phyloP scores from a whole-genome alignment of 257 asterid species.

The Catharanthus roseus region DNA sequence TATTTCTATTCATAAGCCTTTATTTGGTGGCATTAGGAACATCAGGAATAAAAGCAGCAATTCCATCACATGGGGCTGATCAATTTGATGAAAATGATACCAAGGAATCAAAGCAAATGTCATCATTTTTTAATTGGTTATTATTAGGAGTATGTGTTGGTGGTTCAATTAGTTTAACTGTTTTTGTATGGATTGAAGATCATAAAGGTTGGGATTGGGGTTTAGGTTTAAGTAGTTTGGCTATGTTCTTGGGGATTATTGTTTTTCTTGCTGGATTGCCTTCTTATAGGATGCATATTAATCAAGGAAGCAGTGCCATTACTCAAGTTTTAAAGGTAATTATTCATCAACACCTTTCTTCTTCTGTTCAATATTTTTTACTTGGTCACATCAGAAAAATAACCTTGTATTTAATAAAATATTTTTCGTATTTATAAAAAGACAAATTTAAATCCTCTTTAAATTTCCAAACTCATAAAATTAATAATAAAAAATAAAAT shows the following conservation, averaged over 20 bases:
- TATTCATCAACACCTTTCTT: too few species aligned
- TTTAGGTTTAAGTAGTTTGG: slow-evolving; percentile 36
- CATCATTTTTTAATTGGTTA: slow-evolving; percentile 68
- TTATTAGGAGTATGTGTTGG: slow-evolving; percentile 53
- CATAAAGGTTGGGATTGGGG: slow-evolving; percentile 81
- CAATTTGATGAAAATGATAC: slow-evolving; percentile 67
- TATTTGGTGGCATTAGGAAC: slow-evolving; percentile 53
- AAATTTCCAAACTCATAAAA: too few species aligned
- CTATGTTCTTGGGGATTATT: slow-evolving; percentile 44
- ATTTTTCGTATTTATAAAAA: too few species aligned
- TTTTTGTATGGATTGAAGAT: slow-evolving; percentile 65
- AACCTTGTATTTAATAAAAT: too few species aligned
- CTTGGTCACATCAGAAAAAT: too few species aligned
- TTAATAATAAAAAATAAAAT: too few species aligned
- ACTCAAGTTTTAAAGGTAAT: slow-evolving; percentile 49
- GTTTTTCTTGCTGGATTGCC: slow-evolving; percentile 47
- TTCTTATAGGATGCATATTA: slow-evolving; percentile 44
- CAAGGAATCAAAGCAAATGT: slow-evolving; percentile 40
- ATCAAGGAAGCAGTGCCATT: slow-evolving; percentile 60
- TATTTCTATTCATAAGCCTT: slow-evolving; percentile 40
- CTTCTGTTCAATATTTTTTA: too few species aligned
- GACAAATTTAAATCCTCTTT: too few species aligned
- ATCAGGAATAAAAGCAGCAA: slow-evolving; percentile 56
- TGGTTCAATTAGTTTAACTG: slow-evolving; percentile 45
- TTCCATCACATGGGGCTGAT: slow-evolving; percentile 79